These are phyloP conservation scores for Wickerhamiella nectarea DNA, from an alignment of 805 yeast genomes.

Conservation along the genomic window DNA sequence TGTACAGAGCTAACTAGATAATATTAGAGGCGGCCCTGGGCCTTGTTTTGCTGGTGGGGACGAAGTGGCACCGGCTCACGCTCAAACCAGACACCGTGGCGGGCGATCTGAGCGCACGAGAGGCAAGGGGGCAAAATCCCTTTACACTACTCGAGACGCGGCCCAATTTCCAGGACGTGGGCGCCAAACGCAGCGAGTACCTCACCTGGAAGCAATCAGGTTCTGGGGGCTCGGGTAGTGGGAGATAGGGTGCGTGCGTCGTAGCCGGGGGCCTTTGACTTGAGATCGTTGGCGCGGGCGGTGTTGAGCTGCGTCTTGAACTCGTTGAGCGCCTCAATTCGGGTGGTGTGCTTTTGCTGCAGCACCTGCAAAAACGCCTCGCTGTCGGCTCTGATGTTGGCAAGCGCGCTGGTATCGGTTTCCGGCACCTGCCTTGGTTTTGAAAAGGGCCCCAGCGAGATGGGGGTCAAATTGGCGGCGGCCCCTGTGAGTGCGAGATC, in stretches of 20 bases:
- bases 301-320: background rate
- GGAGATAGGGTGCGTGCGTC: background rate
- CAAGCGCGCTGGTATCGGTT: background rate
- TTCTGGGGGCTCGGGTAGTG: background rate
- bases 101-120: constrained; percentile 36
- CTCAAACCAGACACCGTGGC: constrained; percentile 38
- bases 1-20: constrained; percentile 26
- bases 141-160: constrained; percentile 38
- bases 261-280: constrained; percentile 2
- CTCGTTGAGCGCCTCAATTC: background rate
- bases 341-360: background rate
- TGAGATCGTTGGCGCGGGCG: background rate
- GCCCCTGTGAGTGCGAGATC: background rate
- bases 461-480: background rate
- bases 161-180: constrained; percentile 39
- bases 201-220: constrained; percentile 19
- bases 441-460: background rate
- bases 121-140: constrained; percentile 35
- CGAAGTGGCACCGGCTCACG: constrained; percentile 23
- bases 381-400: background rate
- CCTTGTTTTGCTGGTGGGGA: constrained; percentile 30
- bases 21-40: constrained; percentile 39
- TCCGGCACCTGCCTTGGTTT: background rate
- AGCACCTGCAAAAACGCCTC: constrained; percentile 1
- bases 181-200: constrained; percentile 33